These are phyloP conservation scores for Aristolochia californica DNA, from an alignment of 164 flowering plant species.

Conservation along the genomic window DNA sequence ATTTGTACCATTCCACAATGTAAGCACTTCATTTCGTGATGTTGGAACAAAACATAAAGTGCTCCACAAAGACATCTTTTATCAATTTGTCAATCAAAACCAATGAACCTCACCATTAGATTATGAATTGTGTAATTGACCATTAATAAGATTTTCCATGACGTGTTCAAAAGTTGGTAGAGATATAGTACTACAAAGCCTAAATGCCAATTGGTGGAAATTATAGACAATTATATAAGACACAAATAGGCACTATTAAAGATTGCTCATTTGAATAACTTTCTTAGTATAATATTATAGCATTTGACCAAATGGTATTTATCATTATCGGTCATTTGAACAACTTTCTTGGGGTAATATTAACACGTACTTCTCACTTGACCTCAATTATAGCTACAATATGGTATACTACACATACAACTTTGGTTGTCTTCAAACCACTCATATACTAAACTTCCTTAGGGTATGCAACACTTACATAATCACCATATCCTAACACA, in stretches of 20 bases:
- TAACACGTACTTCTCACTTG: slow-evolving; percentile 25
- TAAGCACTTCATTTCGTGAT: slow-evolving; percentile 60
- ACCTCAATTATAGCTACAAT: slow-evolving; percentile 82
- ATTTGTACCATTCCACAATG: slow-evolving; percentile 62
- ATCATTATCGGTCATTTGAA: slow-evolving; percentile 92
- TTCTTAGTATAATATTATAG: slow-evolving; percentile 42
- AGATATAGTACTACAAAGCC: slow-evolving; percentile 55
- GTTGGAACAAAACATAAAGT: slow-evolving; percentile 59
- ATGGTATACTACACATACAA: slow-evolving; percentile 85
- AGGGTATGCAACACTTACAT: slow-evolving; percentile 46
- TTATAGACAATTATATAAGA: slow-evolving; percentile 54
- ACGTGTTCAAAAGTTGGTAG: slow-evolving; percentile 78
- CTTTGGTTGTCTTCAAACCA: slow-evolving; percentile 47
- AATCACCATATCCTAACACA: slow-evolving; percentile 72
- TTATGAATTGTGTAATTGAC: slow-evolving; percentile 64
- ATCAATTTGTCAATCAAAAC: slow-evolving; percentile 62
- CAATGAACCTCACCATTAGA: slow-evolving; percentile 50
- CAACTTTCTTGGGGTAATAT: slow-evolving; percentile 39
- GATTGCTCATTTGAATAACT: no score
- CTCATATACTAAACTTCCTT: slow-evolving; percentile 51
- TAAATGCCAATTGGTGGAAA: slow-evolving; percentile 71
- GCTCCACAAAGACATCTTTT: slow-evolving; percentile 67
- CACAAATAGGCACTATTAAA: slow-evolving; percentile 57
- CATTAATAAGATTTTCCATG: slow-evolving; percentile 52
- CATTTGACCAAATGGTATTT: slow-evolving; percentile 69